Evolutionary conservation across 805 yeast genomes (phyloP).

Genomic region (Pichia ethanolica): DNA sequence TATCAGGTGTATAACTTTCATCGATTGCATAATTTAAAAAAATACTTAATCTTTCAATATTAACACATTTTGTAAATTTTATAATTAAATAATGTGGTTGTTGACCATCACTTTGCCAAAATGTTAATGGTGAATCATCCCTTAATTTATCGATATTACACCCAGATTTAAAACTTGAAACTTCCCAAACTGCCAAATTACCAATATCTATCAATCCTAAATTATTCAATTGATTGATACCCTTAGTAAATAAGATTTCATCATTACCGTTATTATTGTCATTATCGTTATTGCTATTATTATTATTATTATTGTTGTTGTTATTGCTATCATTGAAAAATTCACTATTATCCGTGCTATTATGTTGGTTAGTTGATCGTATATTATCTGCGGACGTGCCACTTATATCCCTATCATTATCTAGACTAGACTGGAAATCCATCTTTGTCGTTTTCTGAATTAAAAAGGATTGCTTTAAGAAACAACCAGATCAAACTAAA

Average conservation of each 20-base stretch:
- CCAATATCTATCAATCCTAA: constrained; percentile 68
- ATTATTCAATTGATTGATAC: constrained; percentile 48
- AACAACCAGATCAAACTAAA: no score
- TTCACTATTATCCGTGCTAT: no score
- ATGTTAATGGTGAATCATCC: constrained; percentile 62
- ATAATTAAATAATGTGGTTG: constrained; percentile 80
- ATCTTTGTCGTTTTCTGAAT: no score
- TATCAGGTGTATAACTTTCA: constrained; percentile 88
- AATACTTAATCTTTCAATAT: constrained; percentile 58
- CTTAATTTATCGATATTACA: constrained; percentile 65
- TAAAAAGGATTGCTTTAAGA: no score
- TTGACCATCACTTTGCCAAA: constrained; percentile 94
- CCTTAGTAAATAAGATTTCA: constrained; percentile 23
- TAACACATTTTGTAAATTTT: constrained; percentile 71
- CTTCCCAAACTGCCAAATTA: constrained; percentile 74
- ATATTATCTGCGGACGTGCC: no score
- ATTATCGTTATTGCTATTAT: no score
- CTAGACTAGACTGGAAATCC: no score
- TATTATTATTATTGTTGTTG: no score
- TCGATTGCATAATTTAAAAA: constrained; percentile 67
- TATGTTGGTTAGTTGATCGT: no score
- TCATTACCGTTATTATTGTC: constrained; percentile 6
- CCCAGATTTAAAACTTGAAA: constrained; percentile 69
- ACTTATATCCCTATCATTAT: no score
- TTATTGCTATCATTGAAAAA: no score